Evolutionary conservation across 768 basidiomycete species (phyloP), one percentile per base, ranked within the genome.

Genomic region (Termitomyces sp.): DNA sequence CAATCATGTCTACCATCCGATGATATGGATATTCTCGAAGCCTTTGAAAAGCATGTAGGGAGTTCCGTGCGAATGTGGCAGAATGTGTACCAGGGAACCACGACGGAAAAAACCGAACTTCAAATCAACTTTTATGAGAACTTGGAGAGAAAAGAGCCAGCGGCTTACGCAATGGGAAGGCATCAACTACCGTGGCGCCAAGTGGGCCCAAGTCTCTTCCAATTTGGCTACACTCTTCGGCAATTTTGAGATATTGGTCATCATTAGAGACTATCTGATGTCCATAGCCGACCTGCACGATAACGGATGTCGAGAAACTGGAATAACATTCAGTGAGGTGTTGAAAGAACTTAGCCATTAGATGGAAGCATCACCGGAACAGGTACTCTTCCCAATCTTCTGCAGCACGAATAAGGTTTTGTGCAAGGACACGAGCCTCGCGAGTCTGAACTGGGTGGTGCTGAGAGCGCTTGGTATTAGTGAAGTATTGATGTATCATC

Each of bases 351-450:
- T 9, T 2, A 34, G 12, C 12, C n/a, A n/a, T n/a, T n/a, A n/a
- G n/a, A 10, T 10, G 9, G 30, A 30, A 30, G 48, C 30, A 46
- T 40, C 20, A 36, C 44, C 53, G 53, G 16, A 59, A 13, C 5
- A 59, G 26, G 14, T 2, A 30, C 7, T 36, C 47, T 6, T 69
- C 54, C 27, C 57, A 49, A 0, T 66, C 58, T 3, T 70, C 70
- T 27, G 46, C 18, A 22, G 58, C 45, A 43, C 54, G 53, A 32
- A 71, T 56, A 16, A 77, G 50, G 34, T 69, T 71, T 14, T 60
- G 39, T n/a, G 73, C 61, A 45, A 78, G 71, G 20, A 62, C 57
- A 14, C 61, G 64, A 1, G 71, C 75, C 58, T 75, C 71, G n/a
- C 57, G 46, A 36, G 70, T 66, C 45, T 72, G 67, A 27, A 72